phyloP scores from a whole-genome alignment of 306 rosid species.

The Calophaca sinica region DNA sequence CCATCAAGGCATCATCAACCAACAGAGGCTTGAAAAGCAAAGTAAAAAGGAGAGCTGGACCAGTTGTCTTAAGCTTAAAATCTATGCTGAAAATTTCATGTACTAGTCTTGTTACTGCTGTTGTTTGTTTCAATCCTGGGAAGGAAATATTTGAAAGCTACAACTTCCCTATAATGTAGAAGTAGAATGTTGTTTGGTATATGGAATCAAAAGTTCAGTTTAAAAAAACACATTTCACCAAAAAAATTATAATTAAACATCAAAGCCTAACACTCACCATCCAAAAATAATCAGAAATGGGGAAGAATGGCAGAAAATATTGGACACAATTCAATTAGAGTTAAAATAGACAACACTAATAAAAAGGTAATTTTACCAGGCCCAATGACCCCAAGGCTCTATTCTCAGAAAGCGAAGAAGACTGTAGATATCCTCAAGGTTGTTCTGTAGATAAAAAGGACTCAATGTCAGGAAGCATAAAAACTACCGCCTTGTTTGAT shows the following conservation, averaged over 20 bases:
- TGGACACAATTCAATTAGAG: slow-evolving; percentile 24
- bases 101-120: slow-evolving; percentile 14
- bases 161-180: slow-evolving; percentile 29
- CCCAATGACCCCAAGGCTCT: slow-evolving; percentile 99
- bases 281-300: slow-evolving; percentile 34
- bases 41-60: slow-evolving; percentile 18
- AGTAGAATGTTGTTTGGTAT: slow-evolving; percentile 10
- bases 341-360: slow-evolving; percentile 24
- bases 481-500: too few relatives aligned
- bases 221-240: slow-evolving; percentile 4
- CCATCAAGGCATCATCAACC: slow-evolving; percentile 22
- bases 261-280: slow-evolving; percentile 11
- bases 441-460: slow-evolving; percentile 68
- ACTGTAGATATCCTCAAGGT: slow-evolving; percentile 88
- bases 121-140: slow-evolving; percentile 37
- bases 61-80: slow-evolving; percentile 37
- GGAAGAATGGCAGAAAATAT: slow-evolving; percentile 7
- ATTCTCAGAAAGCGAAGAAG: slow-evolving; percentile 92
- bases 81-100: slow-evolving; percentile 17
- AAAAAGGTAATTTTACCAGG: slow-evolving; percentile 65
- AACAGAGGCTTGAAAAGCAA: slow-evolving; percentile 26
- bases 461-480: slow-evolving; percentile 50
- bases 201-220: slow-evolving; percentile 31
- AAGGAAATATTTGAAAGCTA: slow-evolving; percentile 36
- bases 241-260: neutral